phyloP scores from a whole-genome alignment of 768 basidiomycete genomes.

The Lentinula sp. region DNA sequence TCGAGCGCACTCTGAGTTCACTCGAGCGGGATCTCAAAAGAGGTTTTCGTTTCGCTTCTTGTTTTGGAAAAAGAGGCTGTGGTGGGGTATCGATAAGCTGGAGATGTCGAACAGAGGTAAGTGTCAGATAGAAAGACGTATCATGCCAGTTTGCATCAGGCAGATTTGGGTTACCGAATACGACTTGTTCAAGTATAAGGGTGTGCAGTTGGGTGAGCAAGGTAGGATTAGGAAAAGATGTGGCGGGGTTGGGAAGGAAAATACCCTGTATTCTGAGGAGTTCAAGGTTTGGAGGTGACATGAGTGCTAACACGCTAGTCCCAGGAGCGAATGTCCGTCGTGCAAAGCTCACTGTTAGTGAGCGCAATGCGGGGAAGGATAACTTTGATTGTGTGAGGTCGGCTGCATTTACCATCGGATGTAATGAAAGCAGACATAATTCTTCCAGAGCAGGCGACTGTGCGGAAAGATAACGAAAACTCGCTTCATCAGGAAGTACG shows the following conservation, averaged over 20 bases:
- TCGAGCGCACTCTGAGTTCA: not conserved
- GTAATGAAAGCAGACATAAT: not conserved
- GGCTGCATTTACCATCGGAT: not conserved
- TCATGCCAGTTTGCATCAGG: not conserved
- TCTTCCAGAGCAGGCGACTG: not conserved
- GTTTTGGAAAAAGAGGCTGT: not conserved
- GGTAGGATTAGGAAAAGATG: not conserved
- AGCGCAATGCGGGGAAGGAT: not conserved
- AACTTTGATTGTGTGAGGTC: not conserved
- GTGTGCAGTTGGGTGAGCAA: slow-evolving; percentile 4
- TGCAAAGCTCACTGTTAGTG: slow-evolving; percentile 2
- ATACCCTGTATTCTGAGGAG: not conserved
- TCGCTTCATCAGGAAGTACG: not conserved
- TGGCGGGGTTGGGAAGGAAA: not conserved
- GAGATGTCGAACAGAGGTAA: slow-evolving; percentile 5
- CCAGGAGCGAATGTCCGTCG: not conserved
- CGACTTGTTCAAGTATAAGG: not conserved
- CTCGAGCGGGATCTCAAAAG: slow-evolving; percentile 1
- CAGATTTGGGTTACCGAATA: not conserved
- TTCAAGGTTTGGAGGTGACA: slow-evolving; percentile 5
- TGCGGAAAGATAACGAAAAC: not conserved
- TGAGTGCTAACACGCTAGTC: not conserved
- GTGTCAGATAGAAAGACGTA: not conserved
- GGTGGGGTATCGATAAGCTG: not conserved
- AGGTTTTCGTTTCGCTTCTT: not conserved